Base-by-base conservation (phyloP, 2,329 filamentous ascomycete species). In the Stromatinia cepivora region DNA sequence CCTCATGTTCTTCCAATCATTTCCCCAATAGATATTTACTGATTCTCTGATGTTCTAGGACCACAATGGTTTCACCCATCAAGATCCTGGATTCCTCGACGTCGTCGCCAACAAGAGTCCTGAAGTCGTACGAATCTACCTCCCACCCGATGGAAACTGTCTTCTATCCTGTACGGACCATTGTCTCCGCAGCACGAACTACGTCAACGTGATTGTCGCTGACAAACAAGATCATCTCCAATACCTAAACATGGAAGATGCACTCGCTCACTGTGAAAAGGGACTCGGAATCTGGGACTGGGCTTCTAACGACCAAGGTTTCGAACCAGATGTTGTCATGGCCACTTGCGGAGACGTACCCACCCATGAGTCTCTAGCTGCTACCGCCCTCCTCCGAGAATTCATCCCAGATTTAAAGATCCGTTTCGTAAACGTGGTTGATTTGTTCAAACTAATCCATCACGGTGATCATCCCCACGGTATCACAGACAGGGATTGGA, bases 11-110 rank as follows among this genome's bases (percentile, higher is more conserved):
- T 56, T 22, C 20, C 1, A 11, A 13, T 25, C n/a, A n/a, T 4
- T 63, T 3, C 15, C 17, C 0, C 1, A 4, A 22, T 11, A 20
- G 11, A 9, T 11, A 45, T 11, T 42, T 20, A 66, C 50, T 66
- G n/a, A 66, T 17, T 17, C 2, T 56, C 6, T 22, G 11, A n/a
- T 45, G 0, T 57, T 66, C 28, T 57, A 66, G 66, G 63, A 93
- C 73, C 91, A 93, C 82, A 94, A 93, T 75, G 91, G 91, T 48
- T 94, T 94, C 81, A 93, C 90, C 0, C 91, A 93, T 77, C 91
- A 93, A 78, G 90, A 93, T 73, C 91, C 91, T 0, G 90, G 90
- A 52, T 94, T 94, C 84, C 85, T 94, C 17, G 90, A 93, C 73
- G 89, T 93, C 0, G 86, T 94, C 3, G 88, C 88, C 73, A 93